Evolutionary conservation across 345 rosid genomes (phyloP).

Genomic region (Eucalyptus regnans): DNA sequence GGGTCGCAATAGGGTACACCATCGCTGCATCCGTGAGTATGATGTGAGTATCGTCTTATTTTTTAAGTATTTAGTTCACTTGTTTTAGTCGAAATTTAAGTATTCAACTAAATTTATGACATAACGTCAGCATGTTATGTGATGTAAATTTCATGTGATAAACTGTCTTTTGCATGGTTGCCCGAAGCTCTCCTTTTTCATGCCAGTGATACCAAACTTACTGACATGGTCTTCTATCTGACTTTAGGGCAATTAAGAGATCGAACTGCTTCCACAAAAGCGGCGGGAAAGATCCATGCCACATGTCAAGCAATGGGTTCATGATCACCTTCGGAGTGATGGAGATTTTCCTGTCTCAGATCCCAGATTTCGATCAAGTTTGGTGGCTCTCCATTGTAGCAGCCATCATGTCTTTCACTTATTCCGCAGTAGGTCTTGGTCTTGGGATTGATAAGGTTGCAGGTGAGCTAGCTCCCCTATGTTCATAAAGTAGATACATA

Average conservation of each 20-base stretch:
- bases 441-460: constrained; percentile 68
- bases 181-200: background rate
- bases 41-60: constrained; percentile 15
- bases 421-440: constrained; percentile 57
- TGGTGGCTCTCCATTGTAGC: constrained; percentile 87
- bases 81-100: background rate
- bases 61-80: background rate
- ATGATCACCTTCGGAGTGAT: constrained; percentile 69
- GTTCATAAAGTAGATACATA: background rate
- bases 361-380: constrained; percentile 70
- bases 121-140: rapidly evolving
- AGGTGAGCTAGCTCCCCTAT: constrained; percentile 3
- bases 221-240: background rate
- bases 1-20: constrained; percentile 38
- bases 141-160: background rate
- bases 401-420: constrained; percentile 79
- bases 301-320: constrained; percentile 61
- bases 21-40: constrained; percentile 46
- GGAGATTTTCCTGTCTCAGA: constrained; percentile 70
- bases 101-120: background rate
- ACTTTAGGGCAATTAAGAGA: constrained; percentile 66
- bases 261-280: constrained; percentile 70
- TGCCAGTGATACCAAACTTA: background rate
- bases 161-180: background rate
- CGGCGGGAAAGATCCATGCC: constrained; percentile 58